phyloP scores from a whole-genome alignment of 2,329 filamentous ascomycete species.

The Aspergillus transmontanensis region DNA sequence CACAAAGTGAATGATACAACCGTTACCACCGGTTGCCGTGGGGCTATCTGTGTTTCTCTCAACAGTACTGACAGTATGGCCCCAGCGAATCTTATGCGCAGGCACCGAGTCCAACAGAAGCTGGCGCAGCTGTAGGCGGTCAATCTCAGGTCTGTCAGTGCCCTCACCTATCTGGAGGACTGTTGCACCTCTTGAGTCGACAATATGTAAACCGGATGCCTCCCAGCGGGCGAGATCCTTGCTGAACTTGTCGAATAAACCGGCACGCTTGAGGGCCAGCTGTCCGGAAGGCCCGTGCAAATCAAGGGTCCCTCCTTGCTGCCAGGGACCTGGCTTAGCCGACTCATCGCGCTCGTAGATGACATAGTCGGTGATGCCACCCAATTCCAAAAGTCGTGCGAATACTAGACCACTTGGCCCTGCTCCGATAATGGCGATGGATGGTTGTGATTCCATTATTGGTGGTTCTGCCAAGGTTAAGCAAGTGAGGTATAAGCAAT shows the following conservation, averaged over 20 bases:
- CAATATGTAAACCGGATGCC: constrained; percentile 13
- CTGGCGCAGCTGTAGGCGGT: constrained; percentile 39
- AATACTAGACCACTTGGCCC: constrained; percentile 25
- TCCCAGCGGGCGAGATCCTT: constrained; percentile 20
- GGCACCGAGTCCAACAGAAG: constrained; percentile 42
- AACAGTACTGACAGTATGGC: background rate
- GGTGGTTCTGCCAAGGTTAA: background rate
- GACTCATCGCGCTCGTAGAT: constrained; percentile 23
- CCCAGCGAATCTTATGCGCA: constrained; percentile 37
- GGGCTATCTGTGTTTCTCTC: background rate
- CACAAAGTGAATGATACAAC: constrained; percentile 25
- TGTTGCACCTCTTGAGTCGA: background rate
- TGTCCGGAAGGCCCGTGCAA: constrained; percentile 24
- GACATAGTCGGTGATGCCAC: constrained; percentile 19
- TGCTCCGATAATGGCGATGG: constrained; percentile 25
- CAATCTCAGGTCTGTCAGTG: constrained; percentile 44
- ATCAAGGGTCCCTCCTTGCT: constrained; percentile 26
- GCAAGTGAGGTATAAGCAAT: background rate
- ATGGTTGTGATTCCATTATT: background rate
- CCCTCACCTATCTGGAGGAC: constrained; percentile 21
- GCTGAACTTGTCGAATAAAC: constrained; percentile 23
- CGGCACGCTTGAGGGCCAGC: constrained; percentile 23
- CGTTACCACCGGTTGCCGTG: background rate
- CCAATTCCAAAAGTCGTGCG: constrained; percentile 21
- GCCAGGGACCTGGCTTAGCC: background rate